These are phyloP conservation scores for Adansonia gregorii DNA, from an alignment of 441 rosid species.

Conservation along the genomic window DNA sequence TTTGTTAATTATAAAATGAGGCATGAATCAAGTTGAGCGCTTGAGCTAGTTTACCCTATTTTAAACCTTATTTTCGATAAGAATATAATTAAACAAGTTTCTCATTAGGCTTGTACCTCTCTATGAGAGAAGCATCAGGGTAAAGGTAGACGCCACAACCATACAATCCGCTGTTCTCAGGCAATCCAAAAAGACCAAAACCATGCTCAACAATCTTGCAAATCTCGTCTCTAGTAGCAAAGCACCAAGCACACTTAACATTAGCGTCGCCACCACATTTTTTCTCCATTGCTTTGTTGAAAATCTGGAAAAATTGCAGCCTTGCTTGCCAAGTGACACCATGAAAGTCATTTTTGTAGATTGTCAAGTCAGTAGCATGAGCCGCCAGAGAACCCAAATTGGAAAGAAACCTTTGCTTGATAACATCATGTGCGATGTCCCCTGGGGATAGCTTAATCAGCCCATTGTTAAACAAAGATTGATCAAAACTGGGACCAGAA, in stretches of 20 bases:
- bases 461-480: constrained; percentile 29
- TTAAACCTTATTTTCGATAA: no score
- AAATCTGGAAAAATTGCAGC: constrained; percentile 56
- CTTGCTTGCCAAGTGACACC: constrained; percentile 50
- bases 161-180: constrained; percentile 45
- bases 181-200: constrained; percentile 43
- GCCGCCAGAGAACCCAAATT: constrained; percentile 50
- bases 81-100: no score
- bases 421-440: constrained; percentile 51
- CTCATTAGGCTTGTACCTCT: constrained; percentile 41
- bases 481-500: constrained; percentile 27
- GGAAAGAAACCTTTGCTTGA: constrained; percentile 46
- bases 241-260: constrained; percentile 69
- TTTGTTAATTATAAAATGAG: no score
- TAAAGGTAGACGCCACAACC: constrained; percentile 69
- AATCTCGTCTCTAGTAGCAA: constrained; percentile 46
- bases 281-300: constrained; percentile 48
- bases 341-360: constrained; percentile 44
- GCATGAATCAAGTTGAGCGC: no score
- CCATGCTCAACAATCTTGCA: constrained; percentile 56
- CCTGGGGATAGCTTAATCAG: constrained; percentile 49
- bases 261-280: constrained; percentile 56
- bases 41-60: no score
- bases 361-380: constrained; percentile 42
- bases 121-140: constrained; percentile 63